Evolutionary conservation across 495 filamentous ascomycete genomes (phyloP).

Genomic region (Penicillium canariense): DNA sequence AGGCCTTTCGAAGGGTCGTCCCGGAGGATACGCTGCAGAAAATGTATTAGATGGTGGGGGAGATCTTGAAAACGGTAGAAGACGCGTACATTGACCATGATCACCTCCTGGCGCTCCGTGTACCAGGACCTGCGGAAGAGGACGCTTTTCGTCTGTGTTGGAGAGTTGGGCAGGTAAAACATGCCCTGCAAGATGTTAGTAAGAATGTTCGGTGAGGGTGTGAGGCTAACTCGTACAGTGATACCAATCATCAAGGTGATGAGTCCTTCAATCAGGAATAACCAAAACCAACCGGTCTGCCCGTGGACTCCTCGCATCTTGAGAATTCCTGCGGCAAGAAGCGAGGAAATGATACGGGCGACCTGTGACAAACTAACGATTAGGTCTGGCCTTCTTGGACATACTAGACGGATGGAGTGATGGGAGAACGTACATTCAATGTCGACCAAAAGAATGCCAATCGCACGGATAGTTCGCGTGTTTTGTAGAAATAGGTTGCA

Average conservation of each 20-base stretch:
- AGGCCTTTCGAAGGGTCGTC: not conserved
- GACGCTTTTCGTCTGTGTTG: not conserved
- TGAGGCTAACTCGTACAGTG: not conserved
- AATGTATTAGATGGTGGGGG: not conserved
- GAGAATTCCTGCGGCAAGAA: not conserved
- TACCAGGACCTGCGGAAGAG: not conserved
- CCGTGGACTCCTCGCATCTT: not conserved
- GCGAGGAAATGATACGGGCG: not conserved
- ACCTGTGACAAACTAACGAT: no score
- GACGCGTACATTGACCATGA: slow-evolving; percentile 3
- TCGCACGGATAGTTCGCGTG: not conserved
- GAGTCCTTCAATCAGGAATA: not conserved
- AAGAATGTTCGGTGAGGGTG: not conserved
- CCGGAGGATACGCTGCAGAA: not conserved
- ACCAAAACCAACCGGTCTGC: not conserved
- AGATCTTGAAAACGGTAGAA: not conserved
- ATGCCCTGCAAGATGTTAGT: not conserved
- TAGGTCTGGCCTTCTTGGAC: no score
- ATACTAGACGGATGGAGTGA: no score
- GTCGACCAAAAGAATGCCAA: not conserved
- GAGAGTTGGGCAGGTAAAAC: not conserved
- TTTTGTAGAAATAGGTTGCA: not conserved
- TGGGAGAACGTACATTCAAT: no score
- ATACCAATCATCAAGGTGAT: not conserved
- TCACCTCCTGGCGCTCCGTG: not conserved